Percentiles rank a stretch among this genome's conserved stretches.
Conservation (phyloP, 176 grass and related monocot genomes). For the Cenchrus americanus region DNA sequence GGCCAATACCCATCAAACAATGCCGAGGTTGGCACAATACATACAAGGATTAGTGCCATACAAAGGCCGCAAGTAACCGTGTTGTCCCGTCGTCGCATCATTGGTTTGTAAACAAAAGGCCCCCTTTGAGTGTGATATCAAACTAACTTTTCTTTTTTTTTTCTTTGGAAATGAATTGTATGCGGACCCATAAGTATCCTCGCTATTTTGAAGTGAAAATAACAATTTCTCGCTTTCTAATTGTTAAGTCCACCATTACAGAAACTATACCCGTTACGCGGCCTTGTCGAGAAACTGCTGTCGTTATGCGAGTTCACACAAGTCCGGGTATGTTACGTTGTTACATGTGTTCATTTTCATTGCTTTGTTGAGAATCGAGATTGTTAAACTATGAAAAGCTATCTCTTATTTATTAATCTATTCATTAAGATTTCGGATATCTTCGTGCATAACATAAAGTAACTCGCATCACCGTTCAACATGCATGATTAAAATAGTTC, state of each 20-base stretch:
- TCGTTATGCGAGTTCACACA: conserved; percentile 99
- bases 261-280: conserved; percentile 91
- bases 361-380: not conserved
- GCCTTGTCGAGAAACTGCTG: conserved; percentile 93
- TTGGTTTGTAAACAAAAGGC: too few species aligned
- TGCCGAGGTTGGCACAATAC: too few species aligned
- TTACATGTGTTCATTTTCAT: conserved; percentile 23
- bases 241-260: conserved; percentile 35
- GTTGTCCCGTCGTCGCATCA: too few species aligned
- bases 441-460: not conserved
- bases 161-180: not conserved
- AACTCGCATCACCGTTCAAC: not conserved
- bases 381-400: not conserved
- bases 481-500: not conserved
- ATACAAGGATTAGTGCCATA: too few species aligned
- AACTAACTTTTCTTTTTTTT: not conserved
- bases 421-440: not conserved
- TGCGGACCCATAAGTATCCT: not conserved
- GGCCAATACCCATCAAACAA: too few species aligned
- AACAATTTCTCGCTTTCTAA: not conserved
- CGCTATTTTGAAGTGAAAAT: not conserved
- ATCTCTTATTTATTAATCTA: too few species aligned
- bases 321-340: conserved; percentile 68
- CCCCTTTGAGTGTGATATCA: not conserved
- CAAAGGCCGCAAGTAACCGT: too few species aligned